Evolutionary conservation across 179 eudicot genomes (phyloP).

Genomic region (Vitellaria paradoxa): DNA sequence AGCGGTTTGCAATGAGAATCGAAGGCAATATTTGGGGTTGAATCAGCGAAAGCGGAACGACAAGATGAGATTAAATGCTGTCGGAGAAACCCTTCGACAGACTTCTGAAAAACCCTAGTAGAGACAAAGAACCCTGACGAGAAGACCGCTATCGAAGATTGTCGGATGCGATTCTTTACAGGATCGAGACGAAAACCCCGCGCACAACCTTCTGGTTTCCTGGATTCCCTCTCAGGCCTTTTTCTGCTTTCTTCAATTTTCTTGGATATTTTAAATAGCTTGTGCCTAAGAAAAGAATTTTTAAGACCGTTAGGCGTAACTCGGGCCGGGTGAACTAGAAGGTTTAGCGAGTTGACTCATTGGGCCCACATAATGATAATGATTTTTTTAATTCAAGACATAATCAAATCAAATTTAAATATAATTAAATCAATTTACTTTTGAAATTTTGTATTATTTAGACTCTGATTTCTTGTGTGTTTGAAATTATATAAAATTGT

Average conservation of each 20-base stretch:
- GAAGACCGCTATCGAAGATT: conserved; percentile 30
- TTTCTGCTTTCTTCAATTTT: not conserved
- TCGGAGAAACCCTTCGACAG: not conserved
- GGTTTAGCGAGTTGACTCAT: too few relatives aligned
- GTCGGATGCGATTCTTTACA: conserved; percentile 29
- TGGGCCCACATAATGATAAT: too few relatives aligned
- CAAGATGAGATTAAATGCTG: not conserved
- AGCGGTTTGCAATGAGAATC: not conserved
- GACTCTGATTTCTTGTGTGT: too few relatives aligned
- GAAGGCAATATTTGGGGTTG: not conserved
- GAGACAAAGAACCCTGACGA: conserved; percentile 10
- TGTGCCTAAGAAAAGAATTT: not conserved
- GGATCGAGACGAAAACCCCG: conserved; percentile 24
- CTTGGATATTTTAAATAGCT: not conserved
- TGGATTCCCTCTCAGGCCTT: not conserved
- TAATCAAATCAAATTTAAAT: too few relatives aligned
- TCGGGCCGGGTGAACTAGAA: too few relatives aligned
- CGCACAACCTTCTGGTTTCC: not conserved
- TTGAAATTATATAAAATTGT: too few relatives aligned
- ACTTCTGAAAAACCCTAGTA: conserved; percentile 6
- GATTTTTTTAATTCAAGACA: too few relatives aligned
- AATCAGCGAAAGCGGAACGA: not conserved
- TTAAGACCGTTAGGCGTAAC: too few relatives aligned
- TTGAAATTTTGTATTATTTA: too few relatives aligned
- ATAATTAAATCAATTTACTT: too few relatives aligned